Evolutionary conservation across 768 basidiomycete genomes (phyloP), one percentile per base, ranked within the genome.

Genomic region (Mycena galopus): DNA sequence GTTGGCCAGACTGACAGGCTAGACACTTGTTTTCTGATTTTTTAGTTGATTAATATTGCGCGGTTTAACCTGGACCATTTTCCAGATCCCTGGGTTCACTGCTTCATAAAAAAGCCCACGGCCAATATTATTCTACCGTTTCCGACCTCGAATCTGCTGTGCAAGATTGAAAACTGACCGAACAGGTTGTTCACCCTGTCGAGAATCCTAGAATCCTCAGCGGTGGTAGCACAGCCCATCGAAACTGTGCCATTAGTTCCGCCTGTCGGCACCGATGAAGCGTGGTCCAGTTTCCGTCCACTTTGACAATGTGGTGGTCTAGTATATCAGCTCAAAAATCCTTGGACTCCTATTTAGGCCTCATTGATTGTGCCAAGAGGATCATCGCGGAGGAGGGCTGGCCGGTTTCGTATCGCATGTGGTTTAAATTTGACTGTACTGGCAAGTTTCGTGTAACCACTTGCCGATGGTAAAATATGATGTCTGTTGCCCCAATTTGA

Each of bases 301-400:
- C 25, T 37, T 63, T 11, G 30, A 71, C 23, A 37, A 68, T 60
- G 14, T 58, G 12, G 63, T 73, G 11, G 72, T 76, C 62, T 61
- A 56, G 78, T 73, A 33, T 6, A 75, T 74, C 32, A 37, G 12
- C 9, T 9, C 55, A 14, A 47, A 32, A 16, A 11, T 19, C 44
- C 44, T 12, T n/a, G n/a, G n/a, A n/a, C n/a, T n/a, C 79, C 0
- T 84, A 84, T 65, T 61, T 60, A 3, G 79, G 79, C 17, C 71
- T 82, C 17, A 66, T 78, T 16, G 81, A 84, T 58, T 83, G 81
- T 51, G 72, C 67, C 37, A 77, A 71, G 59, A 80, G 75, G 59
- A 82, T 84, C 23, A 33, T 80, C 16, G 72, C 79, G 32, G 85
- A 86, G 67, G 84, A 85, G 71, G 84, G 84, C 0, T 79, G 79